Percentiles rank a stretch among this genome's conserved stretches.
Evolutionary conservation across 1,284 basidiomycete genomes (phyloP).

Genomic region (Tremellales sp.): DNA sequence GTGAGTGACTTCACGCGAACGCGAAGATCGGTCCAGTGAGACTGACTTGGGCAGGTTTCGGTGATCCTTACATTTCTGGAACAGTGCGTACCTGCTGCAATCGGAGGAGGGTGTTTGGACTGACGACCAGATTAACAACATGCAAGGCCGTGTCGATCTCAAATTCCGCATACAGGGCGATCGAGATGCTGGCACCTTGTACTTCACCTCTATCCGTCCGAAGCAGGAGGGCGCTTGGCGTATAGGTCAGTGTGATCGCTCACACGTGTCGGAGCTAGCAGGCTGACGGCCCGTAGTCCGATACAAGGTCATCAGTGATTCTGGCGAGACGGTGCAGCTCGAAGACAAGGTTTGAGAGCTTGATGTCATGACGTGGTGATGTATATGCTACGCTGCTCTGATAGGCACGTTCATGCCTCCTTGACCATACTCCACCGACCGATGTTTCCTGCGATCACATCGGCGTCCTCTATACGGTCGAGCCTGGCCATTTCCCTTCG

Average conservation of each 20-base stretch:
- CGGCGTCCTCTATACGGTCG: slow-evolving; percentile 66
- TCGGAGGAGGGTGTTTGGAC: slow-evolving; percentile 3
- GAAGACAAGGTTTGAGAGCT: slow-evolving; percentile 21
- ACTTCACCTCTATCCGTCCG: slow-evolving; percentile 49
- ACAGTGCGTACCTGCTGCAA: slow-evolving; percentile 22
- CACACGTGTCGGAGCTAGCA: neutral
- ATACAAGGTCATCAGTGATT: slow-evolving; percentile 48
- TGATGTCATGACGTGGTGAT: neutral
- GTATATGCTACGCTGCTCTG: slow-evolving; percentile 1
- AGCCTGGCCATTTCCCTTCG: slow-evolving; percentile 71
- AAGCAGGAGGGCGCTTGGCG: slow-evolving; percentile 42
- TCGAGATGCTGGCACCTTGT: slow-evolving; percentile 43
- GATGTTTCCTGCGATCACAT: slow-evolving; percentile 55
- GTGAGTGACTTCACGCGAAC: slow-evolving; percentile 23
- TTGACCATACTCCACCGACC: slow-evolving; percentile 43
- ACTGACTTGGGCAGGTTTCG: slow-evolving; percentile 31
- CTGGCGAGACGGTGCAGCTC: slow-evolving; percentile 38
- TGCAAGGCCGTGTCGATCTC: slow-evolving; percentile 49
- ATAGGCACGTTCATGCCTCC: slow-evolving; percentile 13
- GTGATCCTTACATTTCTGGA: slow-evolving; percentile 49
- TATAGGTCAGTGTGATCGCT: slow-evolving; percentile 33
- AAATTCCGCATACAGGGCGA: slow-evolving; percentile 44
- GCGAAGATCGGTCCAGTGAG: neutral
- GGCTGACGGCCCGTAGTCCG: slow-evolving; percentile 33
- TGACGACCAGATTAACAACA: slow-evolving; percentile 41